phyloP scores from a whole-genome alignment of 345 rosid species.

The Lepidium sativum region DNA sequence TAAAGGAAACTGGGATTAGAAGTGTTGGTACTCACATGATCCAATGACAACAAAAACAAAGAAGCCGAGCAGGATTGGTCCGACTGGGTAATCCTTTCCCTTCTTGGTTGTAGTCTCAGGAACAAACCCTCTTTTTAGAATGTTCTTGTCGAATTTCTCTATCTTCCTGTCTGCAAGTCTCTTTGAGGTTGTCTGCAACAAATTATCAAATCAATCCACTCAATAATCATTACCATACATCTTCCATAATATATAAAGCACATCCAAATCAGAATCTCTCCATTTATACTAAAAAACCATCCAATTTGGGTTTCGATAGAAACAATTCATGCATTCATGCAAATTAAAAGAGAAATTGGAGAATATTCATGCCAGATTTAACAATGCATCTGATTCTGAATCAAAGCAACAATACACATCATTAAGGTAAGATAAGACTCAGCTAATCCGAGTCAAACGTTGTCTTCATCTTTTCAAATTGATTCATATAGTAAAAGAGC shows the following conservation, averaged over 20 bases:
- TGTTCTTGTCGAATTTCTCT: constrained; percentile 77
- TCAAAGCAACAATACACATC: background rate
- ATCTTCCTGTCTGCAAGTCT: constrained; percentile 78
- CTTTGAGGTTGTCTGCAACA: constrained; percentile 77
- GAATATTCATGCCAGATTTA: background rate
- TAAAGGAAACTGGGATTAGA: background rate
- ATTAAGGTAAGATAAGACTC: background rate
- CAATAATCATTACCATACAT: background rate
- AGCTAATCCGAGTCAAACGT: background rate
- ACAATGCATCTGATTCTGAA: background rate
- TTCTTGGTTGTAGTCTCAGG: constrained; percentile 76
- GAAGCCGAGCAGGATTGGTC: constrained; percentile 91
- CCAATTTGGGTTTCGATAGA: background rate
- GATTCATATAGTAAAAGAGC: background rate
- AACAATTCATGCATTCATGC: background rate
- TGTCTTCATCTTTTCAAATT: background rate
- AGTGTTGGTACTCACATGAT: constrained; percentile 47
- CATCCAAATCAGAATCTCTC: background rate
- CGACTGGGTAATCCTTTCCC: constrained; percentile 85
- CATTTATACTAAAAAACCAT: background rate
- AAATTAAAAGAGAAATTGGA: background rate
- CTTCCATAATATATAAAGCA: background rate
- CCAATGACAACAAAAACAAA: constrained; percentile 91
- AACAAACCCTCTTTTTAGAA: constrained; percentile 75
- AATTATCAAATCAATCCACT: background rate